These are phyloP conservation scores for Phytophthora pini DNA, from an alignment of 352 stramenopile species.

Conservation along the genomic window DNA sequence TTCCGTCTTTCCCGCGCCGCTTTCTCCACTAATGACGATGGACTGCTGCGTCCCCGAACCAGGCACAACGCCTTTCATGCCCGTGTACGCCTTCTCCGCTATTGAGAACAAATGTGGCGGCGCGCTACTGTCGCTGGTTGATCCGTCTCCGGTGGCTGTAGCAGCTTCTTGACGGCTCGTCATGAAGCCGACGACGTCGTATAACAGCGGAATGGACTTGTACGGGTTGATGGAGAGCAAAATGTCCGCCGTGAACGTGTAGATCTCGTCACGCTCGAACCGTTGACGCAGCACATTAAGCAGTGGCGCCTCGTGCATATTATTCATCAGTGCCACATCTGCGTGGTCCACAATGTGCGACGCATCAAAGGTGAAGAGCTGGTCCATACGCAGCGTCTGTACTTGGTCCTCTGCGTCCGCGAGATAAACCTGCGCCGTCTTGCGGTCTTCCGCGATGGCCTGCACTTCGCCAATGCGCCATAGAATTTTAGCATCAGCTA, in stretches of 20 bases:
- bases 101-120: slow-evolving; percentile 85
- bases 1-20: slow-evolving; percentile 94
- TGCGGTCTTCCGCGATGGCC: slow-evolving; percentile 46
- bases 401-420: slow-evolving; percentile 70
- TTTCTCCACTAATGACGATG: slow-evolving; percentile 95
- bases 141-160: slow-evolving; percentile 24
- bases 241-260: slow-evolving; percentile 89
- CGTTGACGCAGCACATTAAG: slow-evolving; percentile 81
- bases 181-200: slow-evolving; percentile 85
- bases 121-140: slow-evolving; percentile 35
- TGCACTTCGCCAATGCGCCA: slow-evolving; percentile 86
- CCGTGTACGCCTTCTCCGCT: slow-evolving; percentile 75
- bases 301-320: slow-evolving; percentile 89
- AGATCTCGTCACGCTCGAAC: slow-evolving; percentile 84
- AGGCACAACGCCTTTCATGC: slow-evolving; percentile 68
- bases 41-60: slow-evolving; percentile 83
- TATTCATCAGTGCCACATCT: slow-evolving; percentile 90
- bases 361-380: slow-evolving; percentile 83
- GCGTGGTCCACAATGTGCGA: slow-evolving; percentile 87
- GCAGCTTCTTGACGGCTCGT: slow-evolving; percentile 44
- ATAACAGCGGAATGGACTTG: slow-evolving; percentile 86
- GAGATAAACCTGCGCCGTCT: slow-evolving; percentile 64
- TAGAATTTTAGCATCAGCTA: slow-evolving; percentile 74
- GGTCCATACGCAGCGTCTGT: slow-evolving; percentile 53
- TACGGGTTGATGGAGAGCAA: slow-evolving; percentile 88